phyloP scores from a whole-genome alignment of 805 yeast genomes.

The Kluyveromyces dobzhanskii region DNA sequence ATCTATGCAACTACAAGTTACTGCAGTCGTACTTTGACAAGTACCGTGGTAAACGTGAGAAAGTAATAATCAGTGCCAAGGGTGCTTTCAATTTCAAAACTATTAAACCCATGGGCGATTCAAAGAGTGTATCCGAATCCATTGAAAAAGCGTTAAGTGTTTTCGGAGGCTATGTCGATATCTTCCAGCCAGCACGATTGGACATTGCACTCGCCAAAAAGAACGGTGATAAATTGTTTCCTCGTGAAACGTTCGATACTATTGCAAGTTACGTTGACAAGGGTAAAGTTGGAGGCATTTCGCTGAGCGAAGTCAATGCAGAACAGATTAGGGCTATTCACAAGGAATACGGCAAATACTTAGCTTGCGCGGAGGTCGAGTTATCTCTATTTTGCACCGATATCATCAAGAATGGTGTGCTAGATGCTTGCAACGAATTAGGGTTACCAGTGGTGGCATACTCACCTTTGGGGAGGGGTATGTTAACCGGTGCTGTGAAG shows the following conservation, averaged over 20 bases:
- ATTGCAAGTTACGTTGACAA: constrained; percentile 50
- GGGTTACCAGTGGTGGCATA: constrained; percentile 67
- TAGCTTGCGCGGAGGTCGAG: constrained; percentile 71
- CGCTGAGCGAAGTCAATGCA: constrained; percentile 66
- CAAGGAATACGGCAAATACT: constrained; percentile 39
- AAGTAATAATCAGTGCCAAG: constrained; percentile 58
- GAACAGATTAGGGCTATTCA: constrained; percentile 53
- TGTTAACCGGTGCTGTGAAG: constrained; percentile 55
- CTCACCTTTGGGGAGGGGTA: constrained; percentile 78
- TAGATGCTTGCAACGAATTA: constrained; percentile 47
- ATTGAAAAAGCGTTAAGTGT: constrained; percentile 36
- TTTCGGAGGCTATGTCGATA: constrained; percentile 43
- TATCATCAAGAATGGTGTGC: constrained; percentile 52
- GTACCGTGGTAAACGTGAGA: constrained; percentile 46
- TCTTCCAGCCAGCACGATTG: constrained; percentile 69
- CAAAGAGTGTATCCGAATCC: constrained; percentile 39
- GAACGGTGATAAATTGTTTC: constrained; percentile 22
- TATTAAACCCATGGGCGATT: constrained; percentile 41
- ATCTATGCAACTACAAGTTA: constrained; percentile 44
- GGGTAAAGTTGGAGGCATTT: constrained; percentile 62
- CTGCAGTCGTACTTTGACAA: constrained; percentile 49
- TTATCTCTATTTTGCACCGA: constrained; percentile 61
- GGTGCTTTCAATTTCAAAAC: constrained; percentile 43
- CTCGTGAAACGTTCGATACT: constrained; percentile 48
- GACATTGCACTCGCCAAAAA: constrained; percentile 32